A percentile compares a stretch with the other conserved stretches of the same genome.
Conservation (phyloP, 2,329 filamentous ascomycete species). For the Emmonsiellopsis sp. region DNA sequence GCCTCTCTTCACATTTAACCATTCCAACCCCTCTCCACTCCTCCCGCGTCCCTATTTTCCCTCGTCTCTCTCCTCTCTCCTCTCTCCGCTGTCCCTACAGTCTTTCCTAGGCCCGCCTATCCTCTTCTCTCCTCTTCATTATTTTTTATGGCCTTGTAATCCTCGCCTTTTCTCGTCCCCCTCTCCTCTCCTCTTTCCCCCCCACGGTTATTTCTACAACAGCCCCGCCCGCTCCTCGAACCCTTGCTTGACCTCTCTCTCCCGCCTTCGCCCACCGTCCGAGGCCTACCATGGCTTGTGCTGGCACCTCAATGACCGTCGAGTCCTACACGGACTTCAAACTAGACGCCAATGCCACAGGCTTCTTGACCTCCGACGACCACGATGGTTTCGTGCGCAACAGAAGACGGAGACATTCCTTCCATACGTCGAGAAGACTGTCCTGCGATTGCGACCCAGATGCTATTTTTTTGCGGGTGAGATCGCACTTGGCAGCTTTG, state of each 20-base stretch:
- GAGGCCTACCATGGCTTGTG: constrained; percentile 26
- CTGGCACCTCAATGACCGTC: constrained; percentile 30
- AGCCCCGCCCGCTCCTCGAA: background rate
- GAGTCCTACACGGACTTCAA: constrained; percentile 23
- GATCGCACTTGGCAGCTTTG: constrained; percentile 1
- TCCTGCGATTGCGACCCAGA: constrained; percentile 37
- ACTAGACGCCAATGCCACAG: constrained; percentile 12
- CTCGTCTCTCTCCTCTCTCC: background rate
- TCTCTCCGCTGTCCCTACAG: constrained; percentile 3
- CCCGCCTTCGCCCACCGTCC: constrained; percentile 1
- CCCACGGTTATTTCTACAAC: background rate
- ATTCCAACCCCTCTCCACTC: background rate
- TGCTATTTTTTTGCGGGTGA: constrained; percentile 35
- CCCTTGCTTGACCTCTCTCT: background rate
- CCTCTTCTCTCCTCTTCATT: background rate
- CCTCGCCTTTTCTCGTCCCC: background rate
- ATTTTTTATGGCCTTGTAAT: background rate
- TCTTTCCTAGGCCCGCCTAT: constrained; percentile 2
- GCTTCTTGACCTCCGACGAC: constrained; percentile 21
- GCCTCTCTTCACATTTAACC: background rate
- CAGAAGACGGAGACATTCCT: constrained; percentile 35
- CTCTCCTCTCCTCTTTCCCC: background rate
- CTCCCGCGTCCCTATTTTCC: background rate
- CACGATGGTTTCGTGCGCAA: constrained; percentile 27
- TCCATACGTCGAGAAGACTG: constrained; percentile 31